Evolutionary conservation across 2,329 filamentous ascomycete genomes (phyloP).

Genomic region (Fusarium sp.): DNA sequence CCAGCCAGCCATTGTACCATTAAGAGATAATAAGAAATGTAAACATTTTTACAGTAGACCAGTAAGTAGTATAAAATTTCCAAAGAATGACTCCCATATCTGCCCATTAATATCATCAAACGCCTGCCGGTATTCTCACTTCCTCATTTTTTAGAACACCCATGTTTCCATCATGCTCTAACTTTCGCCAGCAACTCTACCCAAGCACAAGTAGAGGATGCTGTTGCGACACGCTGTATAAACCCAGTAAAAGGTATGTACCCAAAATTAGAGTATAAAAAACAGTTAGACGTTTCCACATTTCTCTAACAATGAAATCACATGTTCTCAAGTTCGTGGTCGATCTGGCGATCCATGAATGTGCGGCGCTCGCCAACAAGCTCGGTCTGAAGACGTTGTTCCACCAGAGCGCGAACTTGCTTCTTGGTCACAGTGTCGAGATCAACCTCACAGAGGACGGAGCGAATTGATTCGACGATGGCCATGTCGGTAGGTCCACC

Average conservation of each 20-base stretch:
- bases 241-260: constrained; percentile 42
- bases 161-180: constrained; percentile 22
- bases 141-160: constrained; percentile 42
- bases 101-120: constrained; percentile 40
- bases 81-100: constrained; percentile 44
- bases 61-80: constrained; percentile 41
- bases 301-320: constrained; percentile 56
- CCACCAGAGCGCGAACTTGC: constrained; percentile 89
- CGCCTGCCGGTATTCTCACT: constrained; percentile 40
- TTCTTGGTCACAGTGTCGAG: constrained; percentile 99
- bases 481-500: constrained; percentile 80
- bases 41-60: constrained; percentile 40
- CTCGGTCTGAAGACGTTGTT: constrained; percentile 92
- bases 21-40: constrained; percentile 36
- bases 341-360: constrained; percentile 94
- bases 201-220: constrained; percentile 9
- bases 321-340: constrained; percentile 94
- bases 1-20: constrained; percentile 41
- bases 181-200: constrained; percentile 21
- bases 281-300: constrained; percentile 17
- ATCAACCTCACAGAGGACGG: constrained; percentile 87
- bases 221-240: constrained; percentile 28
- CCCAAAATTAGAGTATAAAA: constrained; percentile 36
- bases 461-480: constrained; percentile 87
- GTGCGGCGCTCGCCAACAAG: constrained; percentile 85